Evolutionary conservation across 2,329 filamentous ascomycete genomes (phyloP).

Genomic region (Cladosporium oxysporum): DNA sequence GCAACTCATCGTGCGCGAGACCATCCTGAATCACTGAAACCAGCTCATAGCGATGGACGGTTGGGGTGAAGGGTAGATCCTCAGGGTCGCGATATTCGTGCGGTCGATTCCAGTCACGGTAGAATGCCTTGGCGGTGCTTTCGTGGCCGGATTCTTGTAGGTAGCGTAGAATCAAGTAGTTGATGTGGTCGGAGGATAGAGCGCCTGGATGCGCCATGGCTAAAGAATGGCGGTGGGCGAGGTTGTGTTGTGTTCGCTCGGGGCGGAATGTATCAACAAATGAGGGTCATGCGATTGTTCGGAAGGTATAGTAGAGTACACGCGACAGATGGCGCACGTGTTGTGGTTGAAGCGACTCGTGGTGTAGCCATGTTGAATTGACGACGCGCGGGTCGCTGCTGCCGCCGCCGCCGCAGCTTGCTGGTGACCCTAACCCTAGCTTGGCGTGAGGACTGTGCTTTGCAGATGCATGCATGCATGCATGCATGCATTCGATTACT

Average conservation of each 20-base stretch:
- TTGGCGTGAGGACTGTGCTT: not conserved
- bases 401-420: not conserved
- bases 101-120: conserved; percentile 60
- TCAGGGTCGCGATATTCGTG: conserved; percentile 53
- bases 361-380: conserved; percentile 12
- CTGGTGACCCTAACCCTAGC: not conserved
- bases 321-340: conserved; percentile 8
- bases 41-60: conserved; percentile 60
- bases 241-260: not conserved
- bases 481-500: not conserved
- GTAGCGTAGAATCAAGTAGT: conserved; percentile 70
- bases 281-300: not conserved
- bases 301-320: not conserved
- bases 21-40: conserved; percentile 66
- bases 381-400: conserved; percentile 7
- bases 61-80: conserved; percentile 60
- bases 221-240: conserved; percentile 2
- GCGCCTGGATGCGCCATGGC: conserved; percentile 43
- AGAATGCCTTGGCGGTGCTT: conserved; percentile 55
- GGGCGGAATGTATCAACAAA: conserved; percentile 3
- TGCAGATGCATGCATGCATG: not conserved
- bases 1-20: conserved; percentile 50
- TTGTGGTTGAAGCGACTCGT: conserved; percentile 3
- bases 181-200: conserved; percentile 63
- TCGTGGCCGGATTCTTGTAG: conserved; percentile 41